A percentile compares a stretch with the other conserved stretches of the same genome.
phyloP scores from a whole-genome alignment of 2,329 filamentous ascomycete species.

The Exophiala dermatitidis region DNA sequence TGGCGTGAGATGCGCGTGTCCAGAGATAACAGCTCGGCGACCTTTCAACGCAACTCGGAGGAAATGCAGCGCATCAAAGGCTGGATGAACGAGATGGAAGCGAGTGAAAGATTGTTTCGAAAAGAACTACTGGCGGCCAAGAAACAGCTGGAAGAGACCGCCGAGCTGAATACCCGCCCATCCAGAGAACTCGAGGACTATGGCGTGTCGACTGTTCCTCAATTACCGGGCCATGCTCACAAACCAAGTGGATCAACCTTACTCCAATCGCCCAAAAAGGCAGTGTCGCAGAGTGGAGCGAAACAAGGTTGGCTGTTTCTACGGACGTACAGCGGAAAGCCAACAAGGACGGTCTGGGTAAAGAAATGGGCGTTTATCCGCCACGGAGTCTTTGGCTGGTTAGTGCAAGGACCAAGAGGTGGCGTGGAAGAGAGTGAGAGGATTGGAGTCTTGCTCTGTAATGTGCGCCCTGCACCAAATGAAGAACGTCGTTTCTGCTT shows the following conservation, averaged over 20 bases:
- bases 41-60: slow-evolving; percentile 59
- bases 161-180: slow-evolving; percentile 64
- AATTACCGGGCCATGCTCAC: slow-evolving; percentile 63
- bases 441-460: slow-evolving; percentile 90
- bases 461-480: slow-evolving; percentile 78
- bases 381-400: slow-evolving; percentile 91
- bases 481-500: slow-evolving; percentile 96
- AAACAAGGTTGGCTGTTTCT: slow-evolving; percentile 95
- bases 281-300: slow-evolving; percentile 47
- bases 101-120: slow-evolving; percentile 74
- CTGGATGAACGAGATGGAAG: slow-evolving; percentile 92
- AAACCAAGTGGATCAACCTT: slow-evolving; percentile 43
- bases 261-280: slow-evolving; percentile 47
- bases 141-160: slow-evolving; percentile 71
- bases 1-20: slow-evolving; percentile 77
- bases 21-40: slow-evolving; percentile 55
- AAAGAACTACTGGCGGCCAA: slow-evolving; percentile 72
- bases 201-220: slow-evolving; percentile 80
- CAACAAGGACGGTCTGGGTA: slow-evolving; percentile 81
- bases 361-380: slow-evolving; percentile 94
- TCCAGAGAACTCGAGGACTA: slow-evolving; percentile 93
- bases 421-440: slow-evolving; percentile 91
- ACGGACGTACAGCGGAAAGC: slow-evolving; percentile 74
- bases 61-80: slow-evolving; percentile 90
- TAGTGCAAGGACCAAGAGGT: slow-evolving; percentile 70